Conservation (phyloP, 2,329 filamentous ascomycete species). For the Stenocarpella maydis region DNA sequence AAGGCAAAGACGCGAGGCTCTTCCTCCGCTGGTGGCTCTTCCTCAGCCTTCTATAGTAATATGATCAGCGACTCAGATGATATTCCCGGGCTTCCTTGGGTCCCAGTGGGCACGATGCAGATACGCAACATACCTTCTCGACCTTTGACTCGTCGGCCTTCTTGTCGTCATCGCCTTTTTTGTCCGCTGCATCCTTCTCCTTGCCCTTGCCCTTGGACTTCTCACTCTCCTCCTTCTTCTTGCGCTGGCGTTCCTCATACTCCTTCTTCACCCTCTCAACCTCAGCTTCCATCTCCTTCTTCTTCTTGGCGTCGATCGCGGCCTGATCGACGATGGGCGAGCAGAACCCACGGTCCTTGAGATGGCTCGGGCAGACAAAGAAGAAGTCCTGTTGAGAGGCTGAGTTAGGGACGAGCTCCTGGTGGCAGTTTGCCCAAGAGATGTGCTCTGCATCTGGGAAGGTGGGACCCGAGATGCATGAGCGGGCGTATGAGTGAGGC, state of each 20-base stretch:
- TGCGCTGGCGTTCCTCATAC: conserved; percentile 76
- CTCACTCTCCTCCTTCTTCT: conserved; percentile 71
- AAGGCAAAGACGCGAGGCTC: conserved; percentile 84
- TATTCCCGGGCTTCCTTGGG: background rate
- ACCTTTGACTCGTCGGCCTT: conserved; percentile 45
- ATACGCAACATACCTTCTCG: conserved; percentile 42
- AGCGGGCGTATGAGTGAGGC: background rate
- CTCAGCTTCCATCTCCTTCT: conserved; percentile 72
- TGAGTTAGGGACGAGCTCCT: conserved; percentile 18
- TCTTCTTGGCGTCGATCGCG: conserved; percentile 68
- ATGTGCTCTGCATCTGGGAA: background rate
- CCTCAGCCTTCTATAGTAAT: conserved; percentile 48
- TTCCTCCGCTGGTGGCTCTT: conserved; percentile 60
- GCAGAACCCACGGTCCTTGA: conserved; percentile 86
- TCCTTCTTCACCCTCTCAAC: conserved; percentile 74
- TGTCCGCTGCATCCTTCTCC: conserved; percentile 50
- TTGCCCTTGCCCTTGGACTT: conserved; percentile 59
- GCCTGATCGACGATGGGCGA: conserved; percentile 76
- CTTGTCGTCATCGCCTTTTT: conserved; percentile 49
- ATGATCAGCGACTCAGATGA: conserved; percentile 47
- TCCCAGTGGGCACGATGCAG: background rate
- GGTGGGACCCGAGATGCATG: conserved; percentile 29
- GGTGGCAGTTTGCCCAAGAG: accelerated
- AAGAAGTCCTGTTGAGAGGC: conserved; percentile 74
- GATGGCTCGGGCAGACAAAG: conserved; percentile 84